Conservation (phyloP, 495 filamentous ascomycete genomes). For the Penicillium ucsense region DNA sequence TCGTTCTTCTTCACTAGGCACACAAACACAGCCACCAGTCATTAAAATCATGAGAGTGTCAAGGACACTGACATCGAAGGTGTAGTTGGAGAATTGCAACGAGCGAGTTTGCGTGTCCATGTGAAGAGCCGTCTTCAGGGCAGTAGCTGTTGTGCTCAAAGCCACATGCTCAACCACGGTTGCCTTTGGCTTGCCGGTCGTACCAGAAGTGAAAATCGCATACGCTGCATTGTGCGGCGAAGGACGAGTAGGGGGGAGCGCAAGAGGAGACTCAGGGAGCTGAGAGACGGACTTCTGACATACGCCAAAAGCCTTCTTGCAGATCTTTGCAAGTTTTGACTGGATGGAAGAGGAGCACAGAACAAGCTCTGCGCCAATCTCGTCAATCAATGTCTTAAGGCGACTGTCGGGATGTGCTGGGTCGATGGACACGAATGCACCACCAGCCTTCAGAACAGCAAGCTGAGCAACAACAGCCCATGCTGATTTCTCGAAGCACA, state of each 20-base stretch:
- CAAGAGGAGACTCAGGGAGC: slow-evolving; percentile 16
- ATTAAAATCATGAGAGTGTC: slow-evolving; percentile 60
- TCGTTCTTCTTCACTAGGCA: slow-evolving; percentile 50
- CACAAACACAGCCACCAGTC: slow-evolving; percentile 53
- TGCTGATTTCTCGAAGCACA: slow-evolving; percentile 49
- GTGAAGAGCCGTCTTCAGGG: slow-evolving; percentile 27
- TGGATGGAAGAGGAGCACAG: slow-evolving; percentile 28
- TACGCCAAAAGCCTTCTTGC: slow-evolving; percentile 20
- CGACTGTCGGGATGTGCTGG: slow-evolving; percentile 45
- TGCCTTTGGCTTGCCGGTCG: slow-evolving; percentile 42
- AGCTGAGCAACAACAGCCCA: slow-evolving; percentile 45
- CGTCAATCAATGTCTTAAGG: slow-evolving; percentile 42
- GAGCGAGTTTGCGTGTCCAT: slow-evolving; percentile 45
- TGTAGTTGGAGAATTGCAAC: slow-evolving; percentile 60
- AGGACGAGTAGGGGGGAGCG: slow-evolving; percentile 6
- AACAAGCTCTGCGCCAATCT: slow-evolving; percentile 30
- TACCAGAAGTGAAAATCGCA: slow-evolving; percentile 43
- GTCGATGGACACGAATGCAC: slow-evolving; percentile 49
- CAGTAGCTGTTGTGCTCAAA: slow-evolving; percentile 23
- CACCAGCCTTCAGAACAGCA: slow-evolving; percentile 50
- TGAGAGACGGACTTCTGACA: slow-evolving; percentile 18
- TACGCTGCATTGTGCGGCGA: slow-evolving; percentile 29
- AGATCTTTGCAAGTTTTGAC: slow-evolving; percentile 22
- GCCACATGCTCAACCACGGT: slow-evolving; percentile 36
- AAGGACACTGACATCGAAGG: slow-evolving; percentile 56